Percentiles rank a stretch among this genome's conserved stretches.
Evolutionary conservation across 2,329 filamentous ascomycete species (phyloP).

Genomic region (Coniochaeta sp.): DNA sequence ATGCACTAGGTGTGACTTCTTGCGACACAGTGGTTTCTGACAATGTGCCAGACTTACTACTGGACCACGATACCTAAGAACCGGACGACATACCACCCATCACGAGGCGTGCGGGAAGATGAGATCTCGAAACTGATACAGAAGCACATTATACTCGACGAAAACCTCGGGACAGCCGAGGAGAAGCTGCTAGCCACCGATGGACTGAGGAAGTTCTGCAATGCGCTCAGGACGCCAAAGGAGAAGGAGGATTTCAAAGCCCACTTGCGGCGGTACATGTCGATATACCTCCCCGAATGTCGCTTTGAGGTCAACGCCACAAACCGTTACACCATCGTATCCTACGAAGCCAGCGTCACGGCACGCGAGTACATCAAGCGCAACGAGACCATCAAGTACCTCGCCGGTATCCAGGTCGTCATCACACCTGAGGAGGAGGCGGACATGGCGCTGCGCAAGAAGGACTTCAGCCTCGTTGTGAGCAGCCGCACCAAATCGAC

Average conservation of each 20-base stretch:
- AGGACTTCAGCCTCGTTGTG: constrained; percentile 95
- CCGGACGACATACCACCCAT: constrained; percentile 75
- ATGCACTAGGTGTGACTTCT: not conserved
- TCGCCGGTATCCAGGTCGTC: constrained; percentile 83
- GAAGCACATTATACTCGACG: constrained; percentile 63
- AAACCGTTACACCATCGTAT: constrained; percentile 88
- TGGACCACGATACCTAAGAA: constrained; percentile 98
- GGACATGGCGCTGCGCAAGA: constrained; percentile 70
- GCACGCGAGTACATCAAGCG: constrained; percentile 73
- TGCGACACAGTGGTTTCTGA: constrained; percentile 5
- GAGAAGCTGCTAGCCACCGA: constrained; percentile 63
- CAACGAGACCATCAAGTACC: constrained; percentile 83
- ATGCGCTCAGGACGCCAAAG: constrained; percentile 61
- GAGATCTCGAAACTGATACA: constrained; percentile 56
- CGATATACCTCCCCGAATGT: constrained; percentile 88
- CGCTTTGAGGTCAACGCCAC: constrained; percentile 88
- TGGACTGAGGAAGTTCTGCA: constrained; percentile 66
- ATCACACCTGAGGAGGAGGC: constrained; percentile 90
- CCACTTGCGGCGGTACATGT: constrained; percentile 84
- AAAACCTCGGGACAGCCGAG: constrained; percentile 66
- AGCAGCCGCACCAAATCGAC: constrained; percentile 86
- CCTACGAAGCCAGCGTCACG: constrained; percentile 80
- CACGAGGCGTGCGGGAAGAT: constrained; percentile 66
- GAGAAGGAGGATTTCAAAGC: constrained; percentile 81
- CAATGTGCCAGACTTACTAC: constrained; percentile 69